Evolutionary conservation across 2,329 filamentous ascomycete species (phyloP).

Genomic region (Emericellopsis cladophorae): DNA sequence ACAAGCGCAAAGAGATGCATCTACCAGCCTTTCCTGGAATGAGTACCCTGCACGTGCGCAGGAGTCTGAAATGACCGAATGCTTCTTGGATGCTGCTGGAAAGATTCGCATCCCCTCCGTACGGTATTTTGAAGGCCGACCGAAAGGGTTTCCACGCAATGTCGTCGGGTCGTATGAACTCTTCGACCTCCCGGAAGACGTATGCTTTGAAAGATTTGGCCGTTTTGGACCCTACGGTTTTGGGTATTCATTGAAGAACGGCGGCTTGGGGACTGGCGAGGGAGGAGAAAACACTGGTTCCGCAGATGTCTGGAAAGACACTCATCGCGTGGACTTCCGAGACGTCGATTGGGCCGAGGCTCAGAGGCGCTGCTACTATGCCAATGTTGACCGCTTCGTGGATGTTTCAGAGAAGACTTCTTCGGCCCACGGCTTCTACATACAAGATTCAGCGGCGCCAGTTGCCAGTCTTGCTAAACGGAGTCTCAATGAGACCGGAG

Average conservation of each 20-base stretch:
- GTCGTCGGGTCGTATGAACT: constrained; percentile 79
- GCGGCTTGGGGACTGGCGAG: constrained; percentile 75
- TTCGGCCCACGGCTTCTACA: constrained; percentile 37
- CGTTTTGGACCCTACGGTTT: constrained; percentile 80
- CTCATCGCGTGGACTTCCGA: constrained; percentile 63
- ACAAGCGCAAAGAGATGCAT: background rate
- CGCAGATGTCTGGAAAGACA: constrained; percentile 64
- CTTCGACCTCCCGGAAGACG: constrained; percentile 64
- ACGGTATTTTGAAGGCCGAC: constrained; percentile 64
- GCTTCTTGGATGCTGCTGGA: constrained; percentile 61
- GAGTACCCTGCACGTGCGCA: constrained; percentile 10
- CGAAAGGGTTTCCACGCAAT: constrained; percentile 72
- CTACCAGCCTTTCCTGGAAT: constrained; percentile 19
- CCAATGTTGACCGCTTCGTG: constrained; percentile 60
- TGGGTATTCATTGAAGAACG: constrained; percentile 67
- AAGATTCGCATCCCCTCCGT: constrained; percentile 56
- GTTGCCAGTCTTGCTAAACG: background rate
- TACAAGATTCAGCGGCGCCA: constrained; percentile 18
- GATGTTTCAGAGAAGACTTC: constrained; percentile 24
- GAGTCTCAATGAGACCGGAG: constrained; percentile 3
- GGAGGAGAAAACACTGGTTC: constrained; percentile 72
- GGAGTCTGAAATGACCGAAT: constrained; percentile 50
- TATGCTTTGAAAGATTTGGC: constrained; percentile 90
- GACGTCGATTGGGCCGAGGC: constrained; percentile 67
- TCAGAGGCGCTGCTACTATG: constrained; percentile 59